These are phyloP conservation scores for Exsudoporus frostii DNA, from an alignment of 768 basidiomycete species.

Conservation along the genomic window DNA sequence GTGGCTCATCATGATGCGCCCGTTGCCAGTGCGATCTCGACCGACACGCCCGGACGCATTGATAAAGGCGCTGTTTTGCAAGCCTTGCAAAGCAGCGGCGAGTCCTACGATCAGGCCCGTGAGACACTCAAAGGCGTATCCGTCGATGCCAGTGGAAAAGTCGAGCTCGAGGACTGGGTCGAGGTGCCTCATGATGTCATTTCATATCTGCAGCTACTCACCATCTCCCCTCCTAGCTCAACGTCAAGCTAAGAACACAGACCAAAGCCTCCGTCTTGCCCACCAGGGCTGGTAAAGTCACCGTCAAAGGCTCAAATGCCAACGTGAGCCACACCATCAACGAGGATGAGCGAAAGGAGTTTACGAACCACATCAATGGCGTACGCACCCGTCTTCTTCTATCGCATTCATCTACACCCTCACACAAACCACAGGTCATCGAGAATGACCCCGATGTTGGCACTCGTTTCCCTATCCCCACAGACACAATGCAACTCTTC, in stretches of 20 bases:
- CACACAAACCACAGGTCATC: conserved; percentile 60
- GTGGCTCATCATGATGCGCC: neutral
- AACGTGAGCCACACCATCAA: conserved; percentile 97
- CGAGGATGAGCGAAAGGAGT: conserved; percentile 92
- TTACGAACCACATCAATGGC: conserved; percentile 97
- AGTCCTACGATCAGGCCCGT: conserved; percentile 86
- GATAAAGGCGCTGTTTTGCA: conserved; percentile 82
- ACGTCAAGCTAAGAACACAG: conserved; percentile 70
- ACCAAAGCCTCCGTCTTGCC: conserved; percentile 43
- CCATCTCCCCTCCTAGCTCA: conserved; percentile 48
- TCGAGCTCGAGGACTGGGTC: conserved; percentile 98
- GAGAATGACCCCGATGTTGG: conserved; percentile 87
- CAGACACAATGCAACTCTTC: conserved; percentile 96
- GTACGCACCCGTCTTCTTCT: conserved; percentile 45
- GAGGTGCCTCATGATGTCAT: conserved; percentile 58
- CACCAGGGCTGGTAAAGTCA: conserved; percentile 84
- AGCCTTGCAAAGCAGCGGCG: conserved; percentile 71
- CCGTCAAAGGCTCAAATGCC: conserved; percentile 90
- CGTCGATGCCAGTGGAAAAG: conserved; percentile 91
- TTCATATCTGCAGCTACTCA: conserved; percentile 13
- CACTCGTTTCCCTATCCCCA: conserved; percentile 84
- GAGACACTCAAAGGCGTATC: conserved; percentile 92
- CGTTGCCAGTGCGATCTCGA: conserved; percentile 59
- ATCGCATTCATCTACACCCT: neutral
- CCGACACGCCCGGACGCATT: conserved; percentile 78